These are phyloP conservation scores for Fallopia convolvulus DNA, from an alignment of 148 eudicot species.

Conservation along the genomic window DNA sequence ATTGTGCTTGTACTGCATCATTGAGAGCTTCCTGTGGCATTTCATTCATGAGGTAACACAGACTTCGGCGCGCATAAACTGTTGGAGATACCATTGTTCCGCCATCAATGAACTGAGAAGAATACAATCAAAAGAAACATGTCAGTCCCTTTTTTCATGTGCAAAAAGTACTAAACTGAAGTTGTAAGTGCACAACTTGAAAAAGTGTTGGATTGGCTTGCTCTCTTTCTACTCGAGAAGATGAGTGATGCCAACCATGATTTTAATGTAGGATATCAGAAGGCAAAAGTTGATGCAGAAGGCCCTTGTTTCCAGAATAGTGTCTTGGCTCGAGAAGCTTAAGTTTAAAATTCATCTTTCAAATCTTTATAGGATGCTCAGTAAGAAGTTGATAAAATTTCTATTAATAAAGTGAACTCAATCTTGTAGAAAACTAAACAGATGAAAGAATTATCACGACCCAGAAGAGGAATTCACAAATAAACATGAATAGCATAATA, in stretches of 20 bases:
- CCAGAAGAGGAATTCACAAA: neutral
- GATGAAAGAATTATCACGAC: too few relatives aligned
- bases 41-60: constrained; percentile 72
- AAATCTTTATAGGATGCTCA: neutral
- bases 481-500: neutral
- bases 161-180: neutral
- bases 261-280: neutral
- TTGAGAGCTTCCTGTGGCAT: constrained; percentile 76
- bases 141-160: constrained; percentile 11
- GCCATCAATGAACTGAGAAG: constrained; percentile 74
- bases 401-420: neutral
- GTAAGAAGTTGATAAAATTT: neutral
- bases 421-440: too few relatives aligned
- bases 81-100: constrained; percentile 93
- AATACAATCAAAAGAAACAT: neutral
- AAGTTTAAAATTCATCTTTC: neutral
- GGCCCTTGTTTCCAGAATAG: neutral
- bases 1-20: constrained; percentile 80
- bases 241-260: neutral
- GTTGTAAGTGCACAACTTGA: neutral
- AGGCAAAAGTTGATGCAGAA: neutral
- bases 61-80: constrained; percentile 85
- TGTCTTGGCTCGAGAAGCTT: neutral
- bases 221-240: neutral
- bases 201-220: neutral